Percentiles rank a stretch among this genome's conserved stretches.
Conservation (phyloP, 495 filamentous ascomycete species). For the Aspergillus homomorphus region DNA sequence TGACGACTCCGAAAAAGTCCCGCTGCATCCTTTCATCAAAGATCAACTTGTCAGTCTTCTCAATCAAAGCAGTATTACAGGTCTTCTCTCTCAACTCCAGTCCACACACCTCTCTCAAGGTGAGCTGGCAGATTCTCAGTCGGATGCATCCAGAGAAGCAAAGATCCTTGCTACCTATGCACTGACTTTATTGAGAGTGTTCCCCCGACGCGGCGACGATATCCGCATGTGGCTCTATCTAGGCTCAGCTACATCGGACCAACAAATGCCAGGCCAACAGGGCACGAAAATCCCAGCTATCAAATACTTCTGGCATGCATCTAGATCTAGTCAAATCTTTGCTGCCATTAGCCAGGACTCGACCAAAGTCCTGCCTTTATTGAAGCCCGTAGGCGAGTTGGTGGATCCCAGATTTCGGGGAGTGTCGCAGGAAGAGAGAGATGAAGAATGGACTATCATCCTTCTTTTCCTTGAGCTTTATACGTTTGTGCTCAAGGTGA, state of each 20-base stretch:
- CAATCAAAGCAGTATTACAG: constrained; percentile 61
- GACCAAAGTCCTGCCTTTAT: constrained; percentile 50
- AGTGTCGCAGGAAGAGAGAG: constrained; percentile 34
- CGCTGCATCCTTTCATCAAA: constrained; percentile 55
- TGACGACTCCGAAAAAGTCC: constrained; percentile 27
- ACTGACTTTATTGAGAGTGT: constrained; percentile 79
- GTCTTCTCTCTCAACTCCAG: constrained; percentile 49
- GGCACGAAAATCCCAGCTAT: constrained; percentile 61
- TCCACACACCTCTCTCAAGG: constrained; percentile 28
- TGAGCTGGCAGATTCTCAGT: constrained; percentile 23
- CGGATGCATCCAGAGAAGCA: constrained; percentile 54
- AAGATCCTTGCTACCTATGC: constrained; percentile 81
- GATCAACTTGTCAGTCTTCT: constrained; percentile 61
- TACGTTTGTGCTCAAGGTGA: constrained; percentile 84
- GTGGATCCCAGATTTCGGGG: constrained; percentile 16
- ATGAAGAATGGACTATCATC: constrained; percentile 84
- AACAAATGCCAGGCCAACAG: constrained; percentile 32
- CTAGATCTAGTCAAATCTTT: constrained; percentile 65
- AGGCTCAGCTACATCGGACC: constrained; percentile 58
- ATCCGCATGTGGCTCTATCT: constrained; percentile 95
- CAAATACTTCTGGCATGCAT: constrained; percentile 85
- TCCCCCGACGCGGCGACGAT: constrained; percentile 79
- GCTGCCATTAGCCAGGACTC: constrained; percentile 58
- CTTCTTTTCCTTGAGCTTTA: constrained; percentile 93
- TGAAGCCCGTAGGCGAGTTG: constrained; percentile 41